A percentile compares a stretch with the other conserved stretches of the same genome.
phyloP scores from a whole-genome alignment of 202 grass and related monocot species.

The Zizania palustris region DNA sequence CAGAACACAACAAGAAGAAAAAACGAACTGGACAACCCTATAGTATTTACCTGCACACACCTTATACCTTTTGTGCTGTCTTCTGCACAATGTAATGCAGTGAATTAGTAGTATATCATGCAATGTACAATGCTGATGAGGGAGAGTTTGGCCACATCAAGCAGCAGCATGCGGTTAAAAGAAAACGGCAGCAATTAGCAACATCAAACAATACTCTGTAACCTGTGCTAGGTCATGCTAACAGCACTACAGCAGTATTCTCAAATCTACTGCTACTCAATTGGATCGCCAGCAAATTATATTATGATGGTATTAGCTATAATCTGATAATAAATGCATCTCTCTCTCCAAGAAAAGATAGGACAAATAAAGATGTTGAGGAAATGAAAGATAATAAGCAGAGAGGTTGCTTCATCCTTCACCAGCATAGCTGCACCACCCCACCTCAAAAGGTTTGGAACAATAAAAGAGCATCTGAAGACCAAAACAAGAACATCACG shows the following conservation, averaged over 20 bases:
- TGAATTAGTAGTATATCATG: background rate
- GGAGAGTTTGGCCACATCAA: background rate
- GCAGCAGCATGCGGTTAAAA: background rate
- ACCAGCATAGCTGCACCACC: conserved; percentile 29
- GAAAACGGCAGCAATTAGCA: too few relatives aligned
- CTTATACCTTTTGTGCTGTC: background rate
- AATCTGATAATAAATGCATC: background rate
- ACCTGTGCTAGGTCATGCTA: too few relatives aligned
- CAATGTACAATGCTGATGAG: background rate
- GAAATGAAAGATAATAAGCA: background rate
- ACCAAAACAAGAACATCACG: conserved; percentile 55
- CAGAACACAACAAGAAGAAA: background rate
- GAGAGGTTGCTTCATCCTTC: background rate
- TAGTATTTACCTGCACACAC: background rate
- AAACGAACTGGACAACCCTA: background rate
- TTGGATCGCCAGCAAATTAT: background rate
- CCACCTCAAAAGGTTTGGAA: conserved; percentile 11
- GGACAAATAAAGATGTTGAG: background rate
- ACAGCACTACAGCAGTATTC: background rate
- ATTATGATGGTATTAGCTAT: background rate
- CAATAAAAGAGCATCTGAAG: conserved; percentile 47
- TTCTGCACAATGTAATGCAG: conserved; percentile 19
- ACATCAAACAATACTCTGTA: too few relatives aligned
- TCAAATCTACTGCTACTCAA: background rate
- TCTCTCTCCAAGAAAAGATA: background rate